Percentiles rank a stretch among this genome's conserved stretches.
Conservation (phyloP, 1,284 basidiomycete species). For the Irpex sp. region DNA sequence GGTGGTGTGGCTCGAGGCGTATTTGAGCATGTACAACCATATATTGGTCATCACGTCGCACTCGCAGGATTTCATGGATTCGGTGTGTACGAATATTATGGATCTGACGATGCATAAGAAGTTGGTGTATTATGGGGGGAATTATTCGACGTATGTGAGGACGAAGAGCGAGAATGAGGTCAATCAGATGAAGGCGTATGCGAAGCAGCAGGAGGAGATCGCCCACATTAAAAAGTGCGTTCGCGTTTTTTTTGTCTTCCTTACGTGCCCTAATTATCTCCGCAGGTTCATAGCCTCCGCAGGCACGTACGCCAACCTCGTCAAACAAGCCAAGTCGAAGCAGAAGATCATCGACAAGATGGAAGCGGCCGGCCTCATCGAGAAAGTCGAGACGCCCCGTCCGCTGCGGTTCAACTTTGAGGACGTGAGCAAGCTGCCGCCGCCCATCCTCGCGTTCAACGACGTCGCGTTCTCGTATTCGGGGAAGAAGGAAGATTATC, state of each 20-base stretch:
- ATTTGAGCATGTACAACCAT: slow-evolving; percentile 97
- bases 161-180: slow-evolving; percentile 97
- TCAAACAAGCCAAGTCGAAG: slow-evolving; percentile 98
- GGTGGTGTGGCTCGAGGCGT: slow-evolving; percentile 98
- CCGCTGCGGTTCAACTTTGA: slow-evolving; percentile 94
- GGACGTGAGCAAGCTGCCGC: slow-evolving; percentile 90
- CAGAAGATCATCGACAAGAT: slow-evolving; percentile 99
- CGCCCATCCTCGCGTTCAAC: slow-evolving; percentile 96
- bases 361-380: slow-evolving; percentile 98
- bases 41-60: slow-evolving; percentile 96
- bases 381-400: slow-evolving; percentile 78
- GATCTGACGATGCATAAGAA: slow-evolving; percentile 90
- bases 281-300: slow-evolving; percentile 92
- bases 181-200: slow-evolving; percentile 99
- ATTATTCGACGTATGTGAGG: slow-evolving; percentile 95
- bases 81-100: slow-evolving; percentile 96
- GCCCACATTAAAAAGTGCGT: slow-evolving; percentile 94
- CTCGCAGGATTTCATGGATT: slow-evolving; percentile 99
- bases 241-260: too few species aligned
- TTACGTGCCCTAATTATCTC: neutral
- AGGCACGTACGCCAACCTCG: slow-evolving; percentile 98
- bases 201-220: slow-evolving; percentile 98
- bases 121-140: slow-evolving; percentile 91
- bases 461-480: slow-evolving; percentile 95
- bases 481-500: slow-evolving; percentile 82